Percentiles rank a stretch among this genome's conserved stretches.
Conservation (phyloP, 345 rosid genomes). For the Salix caprea region DNA sequence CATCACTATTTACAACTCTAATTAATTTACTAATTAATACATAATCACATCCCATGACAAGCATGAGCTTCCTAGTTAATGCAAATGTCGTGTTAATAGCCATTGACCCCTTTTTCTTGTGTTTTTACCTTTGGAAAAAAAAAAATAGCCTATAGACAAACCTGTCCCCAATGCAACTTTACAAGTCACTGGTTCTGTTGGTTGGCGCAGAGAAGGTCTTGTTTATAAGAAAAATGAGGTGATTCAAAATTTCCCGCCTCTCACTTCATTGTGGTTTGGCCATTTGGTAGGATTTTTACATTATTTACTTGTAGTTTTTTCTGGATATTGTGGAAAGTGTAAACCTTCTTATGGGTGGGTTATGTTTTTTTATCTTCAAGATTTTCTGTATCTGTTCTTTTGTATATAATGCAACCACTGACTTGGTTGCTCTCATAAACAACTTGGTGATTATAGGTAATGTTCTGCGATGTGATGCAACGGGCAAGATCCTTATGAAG, state of each 20-base stretch:
- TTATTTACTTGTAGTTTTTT: conserved; percentile 61
- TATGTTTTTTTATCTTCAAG: not conserved
- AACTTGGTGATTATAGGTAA: conserved; percentile 52
- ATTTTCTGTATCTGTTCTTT: conserved; percentile 1
- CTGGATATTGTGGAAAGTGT: conserved; percentile 98
- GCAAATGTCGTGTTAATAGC: conserved; percentile 1
- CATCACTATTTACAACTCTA: too few species aligned
- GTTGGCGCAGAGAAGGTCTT: conserved; percentile 99
- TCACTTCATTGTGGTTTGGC: not conserved
- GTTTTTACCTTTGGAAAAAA: not conserved
- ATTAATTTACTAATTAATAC: too few species aligned
- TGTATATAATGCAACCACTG: not conserved
- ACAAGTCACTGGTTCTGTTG: conserved; percentile 99
- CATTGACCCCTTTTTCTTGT: not conserved
- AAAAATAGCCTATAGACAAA: conserved; percentile 66
- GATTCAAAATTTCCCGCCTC: conserved; percentile 15
- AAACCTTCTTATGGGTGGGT: conserved; percentile 89
- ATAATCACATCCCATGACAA: too few species aligned
- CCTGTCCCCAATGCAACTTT: conserved; percentile 97
- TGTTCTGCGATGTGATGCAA: conserved; percentile 94
- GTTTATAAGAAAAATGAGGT: conserved; percentile 96
- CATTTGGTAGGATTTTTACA: conserved; percentile 15
- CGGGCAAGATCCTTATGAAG: conserved; percentile 96
- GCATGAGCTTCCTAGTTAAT: not conserved
- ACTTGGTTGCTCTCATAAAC: conserved; percentile 13